Conservation (phyloP, 179 eudicot species). For the Silene coronaria region DNA sequence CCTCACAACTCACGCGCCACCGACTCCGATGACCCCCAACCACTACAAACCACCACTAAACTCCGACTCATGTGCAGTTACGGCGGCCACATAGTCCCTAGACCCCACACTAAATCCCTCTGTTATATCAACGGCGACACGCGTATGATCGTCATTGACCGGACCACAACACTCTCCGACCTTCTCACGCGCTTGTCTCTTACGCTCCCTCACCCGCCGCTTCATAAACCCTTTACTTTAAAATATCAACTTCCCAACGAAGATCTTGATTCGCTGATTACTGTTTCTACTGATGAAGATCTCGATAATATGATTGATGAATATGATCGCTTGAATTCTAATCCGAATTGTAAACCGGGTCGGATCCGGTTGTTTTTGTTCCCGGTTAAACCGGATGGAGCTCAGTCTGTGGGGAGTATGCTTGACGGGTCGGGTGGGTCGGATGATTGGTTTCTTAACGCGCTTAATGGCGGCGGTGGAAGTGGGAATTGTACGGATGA, state of each 20-base stretch:
- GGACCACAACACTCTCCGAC: constrained; percentile 37
- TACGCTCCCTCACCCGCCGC: constrained; percentile 37
- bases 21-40: constrained; percentile 19
- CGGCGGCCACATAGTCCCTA: constrained; percentile 76
- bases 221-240: constrained; percentile 36
- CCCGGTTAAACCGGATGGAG: constrained; percentile 35
- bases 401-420: constrained; percentile 41
- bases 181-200: constrained; percentile 50
- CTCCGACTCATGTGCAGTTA: constrained; percentile 81
- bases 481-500: not conserved
- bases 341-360: constrained; percentile 14
- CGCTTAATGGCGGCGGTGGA: constrained; percentile 47
- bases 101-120: constrained; percentile 61
- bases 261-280: constrained; percentile 70
- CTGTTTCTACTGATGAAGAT: constrained; percentile 67
- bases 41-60: constrained; percentile 40
- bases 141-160: constrained; percentile 57
- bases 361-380: constrained; percentile 59
- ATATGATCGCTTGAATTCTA: constrained; percentile 30
- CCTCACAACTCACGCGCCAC: constrained; percentile 28
- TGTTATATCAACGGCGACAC: constrained; percentile 82
- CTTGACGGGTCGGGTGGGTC: constrained; percentile 50
- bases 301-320: constrained; percentile 71
- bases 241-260: constrained; percentile 75
- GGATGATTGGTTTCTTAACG: constrained; percentile 73